phyloP scores from a whole-genome alignment of 2,329 filamentous ascomycete genomes.

The Pseudogymnoascus sp. region DNA sequence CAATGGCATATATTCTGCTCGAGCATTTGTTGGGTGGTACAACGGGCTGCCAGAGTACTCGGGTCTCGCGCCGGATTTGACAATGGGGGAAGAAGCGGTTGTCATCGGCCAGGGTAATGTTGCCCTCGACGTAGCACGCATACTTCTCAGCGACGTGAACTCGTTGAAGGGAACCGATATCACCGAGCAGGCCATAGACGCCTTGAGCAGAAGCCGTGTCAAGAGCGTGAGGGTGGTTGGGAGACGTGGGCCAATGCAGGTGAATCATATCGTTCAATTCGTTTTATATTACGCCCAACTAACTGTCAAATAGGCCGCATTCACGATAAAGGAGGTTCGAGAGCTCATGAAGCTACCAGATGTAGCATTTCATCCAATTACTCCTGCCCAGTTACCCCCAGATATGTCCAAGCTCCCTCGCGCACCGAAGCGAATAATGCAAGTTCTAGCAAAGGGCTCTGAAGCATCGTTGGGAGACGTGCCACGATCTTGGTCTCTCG shows the following conservation, averaged over 20 bases:
- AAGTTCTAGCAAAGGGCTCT: slow-evolving; percentile 72
- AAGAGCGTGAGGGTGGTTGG: slow-evolving; percentile 81
- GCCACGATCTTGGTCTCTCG: slow-evolving; percentile 68
- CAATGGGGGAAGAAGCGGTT: slow-evolving; percentile 69
- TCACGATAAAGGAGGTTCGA: slow-evolving; percentile 89
- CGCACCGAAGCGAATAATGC: slow-evolving; percentile 66
- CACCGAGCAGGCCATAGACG: slow-evolving; percentile 69
- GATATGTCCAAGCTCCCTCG: slow-evolving; percentile 64
- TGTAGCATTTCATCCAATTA: slow-evolving; percentile 63
- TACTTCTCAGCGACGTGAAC: slow-evolving; percentile 69
- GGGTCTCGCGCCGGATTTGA: slow-evolving; percentile 62
- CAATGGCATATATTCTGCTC: slow-evolving; percentile 72
- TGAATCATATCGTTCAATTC: slow-evolving; percentile 29
- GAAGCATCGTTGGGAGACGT: slow-evolving; percentile 35
- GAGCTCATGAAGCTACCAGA: slow-evolving; percentile 72
- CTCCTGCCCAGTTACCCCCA: slow-evolving; percentile 55
- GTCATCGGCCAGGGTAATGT: slow-evolving; percentile 95
- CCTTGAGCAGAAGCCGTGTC: slow-evolving; percentile 62
- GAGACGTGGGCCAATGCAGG: slow-evolving; percentile 80
- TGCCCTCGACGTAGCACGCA: slow-evolving; percentile 84
- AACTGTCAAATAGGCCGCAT: slow-evolving; percentile 57
- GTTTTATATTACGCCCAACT: neutral
- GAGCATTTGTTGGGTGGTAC: slow-evolving; percentile 96
- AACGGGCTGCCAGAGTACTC: slow-evolving; percentile 85
- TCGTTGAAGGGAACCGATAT: slow-evolving; percentile 77